Evolutionary conservation across 352 stramenopile species (phyloP), one percentile per base, ranked within the genome.

Genomic region (Plasmopara halstedii): DNA sequence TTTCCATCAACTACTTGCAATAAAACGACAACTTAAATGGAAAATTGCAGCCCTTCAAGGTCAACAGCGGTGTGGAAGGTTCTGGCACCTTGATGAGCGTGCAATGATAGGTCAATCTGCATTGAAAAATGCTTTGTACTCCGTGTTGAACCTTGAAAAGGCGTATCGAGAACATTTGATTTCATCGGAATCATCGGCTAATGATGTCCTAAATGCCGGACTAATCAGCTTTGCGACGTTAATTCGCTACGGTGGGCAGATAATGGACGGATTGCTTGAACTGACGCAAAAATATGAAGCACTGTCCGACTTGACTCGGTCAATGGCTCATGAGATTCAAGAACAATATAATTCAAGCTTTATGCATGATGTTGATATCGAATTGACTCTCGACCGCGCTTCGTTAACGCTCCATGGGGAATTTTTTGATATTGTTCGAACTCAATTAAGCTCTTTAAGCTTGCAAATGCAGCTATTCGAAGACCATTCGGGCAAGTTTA

Each of bases 401-500:
- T 85, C 74, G 4, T 53, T 93, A 15, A 77, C 62, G 15, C 55
- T 92, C 8, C 85, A 67, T 31, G 58, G 67, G 9, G 53, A 70
- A 3, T 85, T 70, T 31, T 58, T 64, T n/a, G 72, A 84, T 27
- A 88, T 93, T 39, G 22, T 89, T 29, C 62, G 62, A 8, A 59
- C 72, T 15, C 52, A 59, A 26, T 62, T 80, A 44, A 55, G 48
- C 0, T 57, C 61, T 2, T 58, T 90, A 10, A 59, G 56, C 20
- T 71, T 86, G 36, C 79, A 71, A 32, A 70, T 86, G 54, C 72
- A 83, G 56, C 65, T 85, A 39, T 82, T 74, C 32, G 71, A 89
- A 47, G 74, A 88, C 23, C 64, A 82, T 15, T 88, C 76, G 2
- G 81, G 78, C 0, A 70, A 71, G 2, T 74, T 81, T 8, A 61